phyloP scores from a whole-genome alignment of 78 protist species.

The Bodo saltans region DNA sequence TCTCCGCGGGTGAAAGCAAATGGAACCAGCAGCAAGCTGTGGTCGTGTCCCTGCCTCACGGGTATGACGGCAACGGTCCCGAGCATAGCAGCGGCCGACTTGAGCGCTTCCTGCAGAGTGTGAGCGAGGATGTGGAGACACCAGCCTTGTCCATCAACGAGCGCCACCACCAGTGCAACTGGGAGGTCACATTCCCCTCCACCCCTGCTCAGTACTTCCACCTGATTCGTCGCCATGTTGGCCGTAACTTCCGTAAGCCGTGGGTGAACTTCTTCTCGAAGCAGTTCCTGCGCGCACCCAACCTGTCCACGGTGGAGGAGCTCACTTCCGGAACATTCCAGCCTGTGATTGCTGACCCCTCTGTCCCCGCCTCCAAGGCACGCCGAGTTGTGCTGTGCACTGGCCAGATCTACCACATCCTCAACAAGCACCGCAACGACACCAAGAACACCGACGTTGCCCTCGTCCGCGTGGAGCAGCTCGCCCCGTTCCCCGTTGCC shows the following conservation, averaged over 20 bases:
- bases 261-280: constrained; percentile 49
- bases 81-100: constrained; percentile 90
- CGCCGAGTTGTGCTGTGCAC: constrained; percentile 77
- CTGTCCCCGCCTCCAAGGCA: constrained; percentile 37
- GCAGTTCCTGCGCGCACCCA: neutral
- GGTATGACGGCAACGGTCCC: constrained; percentile 95
- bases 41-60: constrained; percentile 88
- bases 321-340: constrained; percentile 25
- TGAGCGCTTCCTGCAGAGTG: constrained; percentile 79
- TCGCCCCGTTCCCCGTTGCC: constrained; percentile 92
- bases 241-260: constrained; percentile 93
- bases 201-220: constrained; percentile 97
- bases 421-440: constrained; percentile 39
- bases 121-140: constrained; percentile 35
- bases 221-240: constrained; percentile 87
- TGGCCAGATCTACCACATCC: constrained; percentile 23
- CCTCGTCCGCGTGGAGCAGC: constrained; percentile 79
- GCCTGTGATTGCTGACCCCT: neutral
- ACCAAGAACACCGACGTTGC: constrained; percentile 65
- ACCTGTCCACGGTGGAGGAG: constrained; percentile 35
- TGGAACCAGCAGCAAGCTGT: constrained; percentile 84
- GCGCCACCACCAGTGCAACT: constrained; percentile 46
- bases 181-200: constrained; percentile 72
- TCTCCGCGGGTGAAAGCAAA: constrained; percentile 80
- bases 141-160: constrained; percentile 51